Conservation (phyloP, 192 early-diverging fungal species). For the Gaertneriomyces semiglobifer region DNA sequence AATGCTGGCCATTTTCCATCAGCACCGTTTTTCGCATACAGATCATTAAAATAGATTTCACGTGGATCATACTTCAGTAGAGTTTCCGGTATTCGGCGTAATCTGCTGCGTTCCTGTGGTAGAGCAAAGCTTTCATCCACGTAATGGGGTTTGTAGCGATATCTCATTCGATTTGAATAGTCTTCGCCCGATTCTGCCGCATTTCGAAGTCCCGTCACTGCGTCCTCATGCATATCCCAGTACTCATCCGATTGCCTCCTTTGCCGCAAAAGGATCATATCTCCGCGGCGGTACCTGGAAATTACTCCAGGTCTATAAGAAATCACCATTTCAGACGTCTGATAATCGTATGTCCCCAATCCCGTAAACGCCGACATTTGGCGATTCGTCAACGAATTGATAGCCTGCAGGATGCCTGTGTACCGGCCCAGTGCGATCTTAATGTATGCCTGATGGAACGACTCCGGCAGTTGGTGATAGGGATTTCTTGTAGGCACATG, state of each 20-base stretch:
- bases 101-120: background rate
- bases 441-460: constrained; percentile 4
- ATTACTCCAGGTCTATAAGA: background rate
- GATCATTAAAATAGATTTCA: constrained; percentile 4
- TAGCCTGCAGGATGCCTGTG: background rate
- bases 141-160: background rate
- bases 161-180: too few relatives aligned
- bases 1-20: constrained; percentile 5
- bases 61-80: constrained; percentile 10
- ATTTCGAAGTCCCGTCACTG: background rate
- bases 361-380: constrained; percentile 17
- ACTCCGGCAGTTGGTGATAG: constrained; percentile 6
- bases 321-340: background rate
- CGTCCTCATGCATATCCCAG: background rate
- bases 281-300: background rate
- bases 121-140: constrained; percentile 9
- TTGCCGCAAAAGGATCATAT: background rate
- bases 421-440: constrained; percentile 3
- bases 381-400: constrained; percentile 11
- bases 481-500: background rate
- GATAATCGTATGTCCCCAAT: constrained; percentile 3
- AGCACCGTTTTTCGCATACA: background rate
- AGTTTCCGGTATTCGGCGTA: constrained; percentile 13
- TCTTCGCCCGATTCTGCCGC: background rate
- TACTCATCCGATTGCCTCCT: too few relatives aligned